Evolutionary conservation across 257 asterid species (phyloP).

Genomic region (Craterostigma plantagineum): DNA sequence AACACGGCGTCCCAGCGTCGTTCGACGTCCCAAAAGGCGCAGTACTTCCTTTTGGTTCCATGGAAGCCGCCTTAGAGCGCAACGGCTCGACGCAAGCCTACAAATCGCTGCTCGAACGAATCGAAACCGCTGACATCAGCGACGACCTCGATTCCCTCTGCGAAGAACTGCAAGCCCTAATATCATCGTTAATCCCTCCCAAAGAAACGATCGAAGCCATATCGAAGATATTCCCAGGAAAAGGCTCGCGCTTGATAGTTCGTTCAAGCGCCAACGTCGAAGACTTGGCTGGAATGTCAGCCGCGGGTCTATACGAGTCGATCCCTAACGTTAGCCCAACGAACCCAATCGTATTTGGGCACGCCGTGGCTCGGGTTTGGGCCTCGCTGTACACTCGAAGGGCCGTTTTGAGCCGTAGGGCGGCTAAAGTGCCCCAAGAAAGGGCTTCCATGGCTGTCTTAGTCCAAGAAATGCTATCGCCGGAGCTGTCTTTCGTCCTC

Average conservation of each 20-base stretch:
- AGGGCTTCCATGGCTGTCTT: constrained; percentile 69
- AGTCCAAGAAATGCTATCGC: constrained; percentile 89
- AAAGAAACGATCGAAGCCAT: constrained; percentile 29
- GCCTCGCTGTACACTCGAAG: constrained; percentile 76
- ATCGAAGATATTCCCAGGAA: constrained; percentile 24
- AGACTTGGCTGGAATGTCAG: constrained; percentile 99
- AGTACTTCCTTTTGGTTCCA: constrained; percentile 65
- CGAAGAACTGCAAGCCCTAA: constrained; percentile 38
- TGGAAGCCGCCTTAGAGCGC: constrained; percentile 52
- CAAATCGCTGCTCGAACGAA: constrained; percentile 35
- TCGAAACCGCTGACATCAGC: constrained; percentile 51
- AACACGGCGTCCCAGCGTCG: constrained; percentile 73
- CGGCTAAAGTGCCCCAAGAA: constrained; percentile 42
- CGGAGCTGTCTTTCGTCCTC: constrained; percentile 78
- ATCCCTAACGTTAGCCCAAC: constrained; percentile 78
- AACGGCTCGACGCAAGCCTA: constrained; percentile 33
- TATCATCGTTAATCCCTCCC: constrained; percentile 43
- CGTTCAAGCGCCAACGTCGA: constrained; percentile 97
- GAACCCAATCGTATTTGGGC: constrained; percentile 35
- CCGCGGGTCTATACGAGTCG: constrained; percentile 93
- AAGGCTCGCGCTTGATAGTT: constrained; percentile 44
- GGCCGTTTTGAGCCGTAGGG: constrained; percentile 77
- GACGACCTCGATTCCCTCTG: constrained; percentile 59
- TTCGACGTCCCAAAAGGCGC: constrained; percentile 77
- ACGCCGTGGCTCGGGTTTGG: constrained; percentile 66